Evolutionary conservation across 2,329 filamentous ascomycete species (phyloP).

Genomic region (Pseudocercospora vitis): DNA sequence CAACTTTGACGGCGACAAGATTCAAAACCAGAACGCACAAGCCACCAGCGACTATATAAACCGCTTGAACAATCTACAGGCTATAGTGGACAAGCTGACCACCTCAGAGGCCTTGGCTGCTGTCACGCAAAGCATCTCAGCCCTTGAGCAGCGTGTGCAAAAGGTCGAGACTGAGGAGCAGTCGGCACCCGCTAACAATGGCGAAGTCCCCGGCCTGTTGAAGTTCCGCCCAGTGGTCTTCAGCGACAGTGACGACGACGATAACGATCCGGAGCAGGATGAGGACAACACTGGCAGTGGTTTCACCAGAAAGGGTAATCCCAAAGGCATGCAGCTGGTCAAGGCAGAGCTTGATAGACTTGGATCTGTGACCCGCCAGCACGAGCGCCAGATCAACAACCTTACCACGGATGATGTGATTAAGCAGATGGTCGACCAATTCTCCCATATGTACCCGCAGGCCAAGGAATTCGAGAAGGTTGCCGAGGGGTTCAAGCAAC

Average conservation of each 20-base stretch:
- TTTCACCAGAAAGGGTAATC: not conserved
- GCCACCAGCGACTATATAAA: constrained; percentile 10
- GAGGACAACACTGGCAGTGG: not conserved
- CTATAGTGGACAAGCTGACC: not conserved
- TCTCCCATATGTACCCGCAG: constrained; percentile 14
- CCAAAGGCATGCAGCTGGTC: not conserved
- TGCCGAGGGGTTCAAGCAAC: not conserved
- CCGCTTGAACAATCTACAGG: constrained; percentile 7
- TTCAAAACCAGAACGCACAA: constrained; percentile 7
- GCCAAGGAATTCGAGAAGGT: constrained; percentile 6
- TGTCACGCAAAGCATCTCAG: not conserved
- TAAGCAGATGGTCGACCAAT: constrained; percentile 16
- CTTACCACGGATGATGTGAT: constrained; percentile 16
- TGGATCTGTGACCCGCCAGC: not conserved
- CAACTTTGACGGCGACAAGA: not conserved
- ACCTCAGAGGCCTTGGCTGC: not conserved
- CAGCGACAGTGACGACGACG: not conserved
- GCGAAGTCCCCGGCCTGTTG: not conserved
- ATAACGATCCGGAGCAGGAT: not conserved
- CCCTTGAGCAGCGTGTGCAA: constrained; percentile 7
- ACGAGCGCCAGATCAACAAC: constrained; percentile 13
- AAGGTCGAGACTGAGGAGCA: constrained; percentile 9
- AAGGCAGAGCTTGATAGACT: constrained; percentile 12
- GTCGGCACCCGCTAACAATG: not conserved
- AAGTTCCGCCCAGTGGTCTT: not conserved